Base-by-base conservation (phyloP, 2,329 filamentous ascomycete species). In the Diaporthe batatas region DNA sequence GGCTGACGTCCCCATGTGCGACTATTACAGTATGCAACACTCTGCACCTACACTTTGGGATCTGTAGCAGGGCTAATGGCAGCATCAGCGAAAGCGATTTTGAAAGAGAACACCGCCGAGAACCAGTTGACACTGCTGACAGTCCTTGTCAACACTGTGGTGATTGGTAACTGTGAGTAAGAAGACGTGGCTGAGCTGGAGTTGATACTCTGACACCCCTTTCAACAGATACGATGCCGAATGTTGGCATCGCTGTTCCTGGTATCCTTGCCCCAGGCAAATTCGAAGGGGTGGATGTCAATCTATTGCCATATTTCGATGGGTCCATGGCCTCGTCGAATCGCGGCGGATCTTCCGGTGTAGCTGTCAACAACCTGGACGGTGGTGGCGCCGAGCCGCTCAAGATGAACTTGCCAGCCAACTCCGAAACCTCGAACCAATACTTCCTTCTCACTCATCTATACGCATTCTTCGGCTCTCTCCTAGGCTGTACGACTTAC, bases 361-460 rank as follows among this genome's bases (percentile, higher is more conserved):
- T 83, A 1, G 81, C 87, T 2, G 81, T 90, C 79, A 91, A 91
- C 84, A 91, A 90, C 80, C 83, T 91, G 34, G 90, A 91, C 75
- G 89, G 85, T 58, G 90, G 89, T 54, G 89, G 85, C 75, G 88
- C 88, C 42, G 83, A 80, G 23, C 87, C 89, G 32, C 78, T 91
- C 75, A 86, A 82, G 83, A 84, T 84, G 78, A 89, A 89, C 81
- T 88, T 81, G 83, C 84, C 89, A 21, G 83, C 89, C 75, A 84
- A 88, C 74, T 81, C 83, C 73, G 82, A 79, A 7, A 83, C 73
- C 23, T 89, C 87, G 0, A 85, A 86, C 72, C 89, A 91, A 84
- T 89, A 89, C 79, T 84, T 84, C 74, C 87, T 91, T 71, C 80
- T 91, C 74, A 91, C 88, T 57, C 90, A 91, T 77, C 82, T 91